Evolutionary conservation across 2,329 filamentous ascomycete species (phyloP).

Genomic region (Chrysosphaeria jannelii): DNA sequence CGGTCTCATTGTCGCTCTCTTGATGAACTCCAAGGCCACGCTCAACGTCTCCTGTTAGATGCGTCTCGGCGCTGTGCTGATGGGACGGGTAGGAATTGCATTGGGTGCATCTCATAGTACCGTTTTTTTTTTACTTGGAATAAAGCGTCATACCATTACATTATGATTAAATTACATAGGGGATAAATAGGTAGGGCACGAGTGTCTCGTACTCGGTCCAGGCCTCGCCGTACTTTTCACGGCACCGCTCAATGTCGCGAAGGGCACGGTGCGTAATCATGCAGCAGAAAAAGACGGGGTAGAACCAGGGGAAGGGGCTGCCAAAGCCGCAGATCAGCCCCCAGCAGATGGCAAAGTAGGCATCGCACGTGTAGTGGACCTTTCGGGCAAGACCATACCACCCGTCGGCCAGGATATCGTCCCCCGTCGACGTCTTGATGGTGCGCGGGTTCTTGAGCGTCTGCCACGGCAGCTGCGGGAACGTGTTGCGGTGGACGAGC

Average conservation of each 20-base stretch:
- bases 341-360: slow-evolving; percentile 52
- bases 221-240: slow-evolving; percentile 33
- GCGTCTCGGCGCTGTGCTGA: too few species aligned
- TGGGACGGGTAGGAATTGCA: too few species aligned
- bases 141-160: background rate
- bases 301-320: slow-evolving; percentile 76
- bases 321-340: slow-evolving; percentile 51
- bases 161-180: slow-evolving; percentile 7
- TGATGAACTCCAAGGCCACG: slow-evolving; percentile 91
- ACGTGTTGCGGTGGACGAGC: slow-evolving; percentile 32
- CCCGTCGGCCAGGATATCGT: slow-evolving; percentile 42
- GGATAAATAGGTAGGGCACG: slow-evolving; percentile 14
- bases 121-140: background rate
- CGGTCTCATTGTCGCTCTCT: slow-evolving; percentile 88
- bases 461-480: slow-evolving; percentile 58
- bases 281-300: slow-evolving; percentile 48
- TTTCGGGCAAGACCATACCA: slow-evolving; percentile 53
- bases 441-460: slow-evolving; percentile 39
- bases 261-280: slow-evolving; percentile 61
- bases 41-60: slow-evolving; percentile 30
- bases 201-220: slow-evolving; percentile 6
- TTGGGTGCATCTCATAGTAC: background rate
- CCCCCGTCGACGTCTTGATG: slow-evolving; percentile 36
- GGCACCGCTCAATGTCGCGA: slow-evolving; percentile 51
- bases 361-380: slow-evolving; percentile 54